A percentile compares a stretch with the other conserved stretches of the same genome.
phyloP scores from a whole-genome alignment of 2,329 filamentous ascomycete species.

The Fusarium continuum region DNA sequence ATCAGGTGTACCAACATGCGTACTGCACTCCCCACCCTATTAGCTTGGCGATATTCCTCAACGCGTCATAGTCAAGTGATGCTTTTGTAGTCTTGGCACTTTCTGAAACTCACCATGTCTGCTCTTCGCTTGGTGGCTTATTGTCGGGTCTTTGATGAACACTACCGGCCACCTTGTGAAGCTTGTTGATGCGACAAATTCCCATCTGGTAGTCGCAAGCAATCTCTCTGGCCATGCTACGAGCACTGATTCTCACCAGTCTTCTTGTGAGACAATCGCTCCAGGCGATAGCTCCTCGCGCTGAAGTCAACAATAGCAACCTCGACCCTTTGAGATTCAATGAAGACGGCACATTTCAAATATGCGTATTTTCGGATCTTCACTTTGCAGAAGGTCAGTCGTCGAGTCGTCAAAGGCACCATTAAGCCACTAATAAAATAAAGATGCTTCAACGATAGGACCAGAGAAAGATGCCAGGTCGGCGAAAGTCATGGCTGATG shows the following conservation, averaged over 20 bases:
- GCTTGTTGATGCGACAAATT: not conserved
- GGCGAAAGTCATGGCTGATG: constrained; percentile 47
- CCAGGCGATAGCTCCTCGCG: not conserved
- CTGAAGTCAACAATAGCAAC: constrained; percentile 12
- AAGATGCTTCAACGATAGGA: constrained; percentile 38
- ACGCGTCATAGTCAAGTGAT: constrained; percentile 19
- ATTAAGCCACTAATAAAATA: not conserved
- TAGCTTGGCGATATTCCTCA: constrained; percentile 13
- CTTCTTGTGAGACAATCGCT: constrained; percentile 2
- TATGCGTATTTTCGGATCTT: constrained; percentile 32
- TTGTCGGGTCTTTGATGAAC: not conserved
- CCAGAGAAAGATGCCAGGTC: constrained; percentile 51
- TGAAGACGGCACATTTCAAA: constrained; percentile 25
- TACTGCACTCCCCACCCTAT: not conserved
- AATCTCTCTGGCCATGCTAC: constrained; percentile 1
- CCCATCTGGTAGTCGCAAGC: too few relatives aligned
- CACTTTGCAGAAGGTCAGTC: constrained; percentile 29
- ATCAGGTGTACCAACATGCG: not conserved
- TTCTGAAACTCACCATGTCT: not conserved
- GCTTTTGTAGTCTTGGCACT: not conserved
- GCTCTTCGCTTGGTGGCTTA: not conserved
- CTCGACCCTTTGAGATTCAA: constrained; percentile 29
- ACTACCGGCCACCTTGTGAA: not conserved
- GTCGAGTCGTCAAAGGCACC: too few relatives aligned
- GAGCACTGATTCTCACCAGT: constrained; percentile 2